These are phyloP conservation scores for Linnemannia exigua DNA, from an alignment of 192 early-diverging fungal species.

Conservation along the genomic window DNA sequence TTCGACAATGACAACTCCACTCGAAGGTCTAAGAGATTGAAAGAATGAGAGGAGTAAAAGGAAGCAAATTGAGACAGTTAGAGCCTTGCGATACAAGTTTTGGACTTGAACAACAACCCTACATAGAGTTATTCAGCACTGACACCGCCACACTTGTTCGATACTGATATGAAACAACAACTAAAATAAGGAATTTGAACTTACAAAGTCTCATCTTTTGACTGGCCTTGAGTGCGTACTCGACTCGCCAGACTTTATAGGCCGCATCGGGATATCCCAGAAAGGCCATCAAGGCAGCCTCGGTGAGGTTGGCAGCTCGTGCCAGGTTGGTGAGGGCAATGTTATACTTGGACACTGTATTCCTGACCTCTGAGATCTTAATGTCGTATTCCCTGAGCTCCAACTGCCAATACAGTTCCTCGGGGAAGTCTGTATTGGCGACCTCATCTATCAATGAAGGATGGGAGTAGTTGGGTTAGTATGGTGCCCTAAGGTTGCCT, in stretches of 20 bases:
- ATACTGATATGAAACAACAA: background rate
- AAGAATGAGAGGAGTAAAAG: background rate
- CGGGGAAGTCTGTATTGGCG: constrained; percentile 49
- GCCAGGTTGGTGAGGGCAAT: constrained; percentile 36
- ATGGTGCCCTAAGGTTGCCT: background rate
- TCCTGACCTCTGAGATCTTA: constrained; percentile 27
- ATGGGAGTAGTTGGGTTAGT: background rate
- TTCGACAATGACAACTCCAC: constrained; percentile 46
- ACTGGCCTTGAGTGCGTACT: constrained; percentile 47
- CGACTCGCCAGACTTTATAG: constrained; percentile 51
- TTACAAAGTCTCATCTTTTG: constrained; percentile 52
- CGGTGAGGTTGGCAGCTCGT: constrained; percentile 42
- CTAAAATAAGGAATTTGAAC: background rate
- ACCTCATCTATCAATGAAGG: constrained; percentile 26
- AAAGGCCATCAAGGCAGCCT: constrained; percentile 49
- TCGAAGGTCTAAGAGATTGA: constrained; percentile 20
- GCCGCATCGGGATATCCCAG: constrained; percentile 51
- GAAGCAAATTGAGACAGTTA: background rate
- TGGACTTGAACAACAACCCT: background rate
- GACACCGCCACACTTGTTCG: background rate
- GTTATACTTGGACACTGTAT: constrained; percentile 30
- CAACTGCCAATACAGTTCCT: constrained; percentile 51
- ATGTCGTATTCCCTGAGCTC: constrained; percentile 51
- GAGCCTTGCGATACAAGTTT: background rate
- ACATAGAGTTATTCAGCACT: background rate